Evolutionary conservation across 495 filamentous ascomycete species (phyloP).

Genomic region (Annulohypoxylon nitens): DNA sequence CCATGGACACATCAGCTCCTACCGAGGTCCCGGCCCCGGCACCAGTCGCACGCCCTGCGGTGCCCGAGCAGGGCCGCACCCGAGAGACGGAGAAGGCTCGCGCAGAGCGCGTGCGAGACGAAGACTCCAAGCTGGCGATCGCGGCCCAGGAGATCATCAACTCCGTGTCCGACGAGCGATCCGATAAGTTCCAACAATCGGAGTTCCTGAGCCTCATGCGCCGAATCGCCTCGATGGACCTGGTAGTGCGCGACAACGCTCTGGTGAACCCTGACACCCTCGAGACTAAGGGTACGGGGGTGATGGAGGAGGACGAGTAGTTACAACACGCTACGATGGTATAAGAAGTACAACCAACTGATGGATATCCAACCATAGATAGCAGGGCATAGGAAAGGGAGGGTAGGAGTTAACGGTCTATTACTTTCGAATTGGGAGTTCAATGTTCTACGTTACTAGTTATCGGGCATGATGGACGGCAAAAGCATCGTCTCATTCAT

Average conservation of each 20-base stretch:
- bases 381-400: too few relatives aligned
- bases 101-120: not conserved
- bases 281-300: too few relatives aligned
- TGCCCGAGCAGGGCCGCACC: too few relatives aligned
- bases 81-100: not conserved
- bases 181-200: conserved; percentile 61
- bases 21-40: not conserved
- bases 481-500: too few relatives aligned
- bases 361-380: too few relatives aligned
- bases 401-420: too few relatives aligned
- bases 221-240: conserved; percentile 54
- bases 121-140: conserved; percentile 52
- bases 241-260: conserved; percentile 56
- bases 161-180: conserved; percentile 54
- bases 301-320: too few relatives aligned
- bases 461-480: too few relatives aligned
- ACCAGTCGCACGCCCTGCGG: not conserved
- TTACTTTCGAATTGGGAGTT: too few relatives aligned
- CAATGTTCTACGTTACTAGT: too few relatives aligned
- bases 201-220: conserved; percentile 60
- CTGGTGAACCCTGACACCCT: conserved; percentile 49
- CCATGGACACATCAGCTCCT: not conserved
- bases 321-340: too few relatives aligned
- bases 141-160: conserved; percentile 57
- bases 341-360: too few relatives aligned